phyloP scores from a whole-genome alignment of 208 protist species.

The Trypanosoma scelopori region DNA sequence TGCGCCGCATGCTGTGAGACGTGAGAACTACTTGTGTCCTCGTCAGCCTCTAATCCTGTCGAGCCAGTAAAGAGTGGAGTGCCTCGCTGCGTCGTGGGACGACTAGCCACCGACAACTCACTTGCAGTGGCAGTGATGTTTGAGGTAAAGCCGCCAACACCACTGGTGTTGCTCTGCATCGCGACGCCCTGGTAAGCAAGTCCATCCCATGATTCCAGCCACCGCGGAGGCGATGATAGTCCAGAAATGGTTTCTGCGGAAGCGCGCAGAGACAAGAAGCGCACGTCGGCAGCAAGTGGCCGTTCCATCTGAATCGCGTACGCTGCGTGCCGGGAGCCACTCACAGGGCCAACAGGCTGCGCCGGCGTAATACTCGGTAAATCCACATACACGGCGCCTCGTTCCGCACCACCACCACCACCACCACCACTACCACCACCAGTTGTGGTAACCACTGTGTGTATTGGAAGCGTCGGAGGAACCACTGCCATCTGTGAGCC shows the following conservation, averaged over 20 bases:
- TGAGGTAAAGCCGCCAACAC: neutral
- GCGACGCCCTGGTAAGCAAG: neutral
- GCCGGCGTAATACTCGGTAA: slow-evolving; percentile 16
- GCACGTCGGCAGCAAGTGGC: slow-evolving; percentile 15
- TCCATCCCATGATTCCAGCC: neutral
- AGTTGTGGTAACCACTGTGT: neutral
- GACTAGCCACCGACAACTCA: slow-evolving; percentile 4
- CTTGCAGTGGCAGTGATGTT: neutral
- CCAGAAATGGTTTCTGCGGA: slow-evolving; percentile 4
- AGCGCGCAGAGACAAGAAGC: slow-evolving; percentile 25
- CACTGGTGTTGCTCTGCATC: neutral
- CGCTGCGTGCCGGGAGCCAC: neutral
- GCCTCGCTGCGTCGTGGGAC: slow-evolving; percentile 3
- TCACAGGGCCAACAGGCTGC: slow-evolving; percentile 17
- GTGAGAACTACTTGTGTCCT: slow-evolving; percentile 7
- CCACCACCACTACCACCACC: no score
- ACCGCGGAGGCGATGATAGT: neutral
- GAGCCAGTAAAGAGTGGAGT: neutral
- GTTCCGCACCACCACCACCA: neutral
- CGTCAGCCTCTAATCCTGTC: neutral
- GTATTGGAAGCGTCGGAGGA: neutral
- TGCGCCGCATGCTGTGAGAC: neutral
- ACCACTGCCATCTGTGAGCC: neutral
- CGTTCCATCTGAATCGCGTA: slow-evolving; percentile 6
- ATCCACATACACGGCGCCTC: slow-evolving; percentile 20